These are phyloP conservation scores for Malassezia sympodialis DNA, from an alignment of 1,284 basidiomycete genomes.

Conservation along the genomic window DNA sequence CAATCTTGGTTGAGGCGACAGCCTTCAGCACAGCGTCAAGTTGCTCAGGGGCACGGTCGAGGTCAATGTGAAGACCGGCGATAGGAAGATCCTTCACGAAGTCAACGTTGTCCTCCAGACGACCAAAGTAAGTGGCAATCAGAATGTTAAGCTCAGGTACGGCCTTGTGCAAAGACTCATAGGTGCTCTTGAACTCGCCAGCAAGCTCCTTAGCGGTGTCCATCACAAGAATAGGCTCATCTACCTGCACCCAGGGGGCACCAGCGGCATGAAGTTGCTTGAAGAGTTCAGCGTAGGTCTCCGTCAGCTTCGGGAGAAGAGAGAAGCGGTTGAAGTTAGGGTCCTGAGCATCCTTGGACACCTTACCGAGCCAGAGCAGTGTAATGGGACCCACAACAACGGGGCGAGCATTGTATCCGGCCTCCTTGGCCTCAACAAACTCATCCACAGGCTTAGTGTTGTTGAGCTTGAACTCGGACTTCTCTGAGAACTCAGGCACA, in stretches of 20 bases:
- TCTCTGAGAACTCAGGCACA: slow-evolving; percentile 88
- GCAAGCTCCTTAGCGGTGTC: slow-evolving; percentile 72
- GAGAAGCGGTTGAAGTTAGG: slow-evolving; percentile 80
- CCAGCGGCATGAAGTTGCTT: slow-evolving; percentile 84
- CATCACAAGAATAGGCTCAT: slow-evolving; percentile 91
- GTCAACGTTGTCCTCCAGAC: slow-evolving; percentile 81
- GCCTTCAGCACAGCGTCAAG: slow-evolving; percentile 74
- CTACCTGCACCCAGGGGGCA: slow-evolving; percentile 86
- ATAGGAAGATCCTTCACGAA: slow-evolving; percentile 88
- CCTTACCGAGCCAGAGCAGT: slow-evolving; percentile 88
- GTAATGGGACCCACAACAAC: slow-evolving; percentile 93
- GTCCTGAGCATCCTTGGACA: slow-evolving; percentile 67
- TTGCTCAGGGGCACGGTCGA: slow-evolving; percentile 77
- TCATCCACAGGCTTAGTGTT: slow-evolving; percentile 85
- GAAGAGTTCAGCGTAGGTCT: slow-evolving; percentile 84
- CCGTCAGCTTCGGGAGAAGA: slow-evolving; percentile 77
- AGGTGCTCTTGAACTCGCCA: slow-evolving; percentile 70
- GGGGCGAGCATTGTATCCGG: slow-evolving; percentile 82
- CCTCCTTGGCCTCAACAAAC: slow-evolving; percentile 85
- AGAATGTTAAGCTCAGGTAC: slow-evolving; percentile 71
- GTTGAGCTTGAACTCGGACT: slow-evolving; percentile 85
- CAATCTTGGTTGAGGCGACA: slow-evolving; percentile 55
- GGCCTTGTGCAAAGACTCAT: slow-evolving; percentile 69
- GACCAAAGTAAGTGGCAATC: slow-evolving; percentile 85
- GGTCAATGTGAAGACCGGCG: slow-evolving; percentile 89